Base-by-base conservation (phyloP, 495 filamentous ascomycete genomes). In the Peziza echinospora region DNA sequence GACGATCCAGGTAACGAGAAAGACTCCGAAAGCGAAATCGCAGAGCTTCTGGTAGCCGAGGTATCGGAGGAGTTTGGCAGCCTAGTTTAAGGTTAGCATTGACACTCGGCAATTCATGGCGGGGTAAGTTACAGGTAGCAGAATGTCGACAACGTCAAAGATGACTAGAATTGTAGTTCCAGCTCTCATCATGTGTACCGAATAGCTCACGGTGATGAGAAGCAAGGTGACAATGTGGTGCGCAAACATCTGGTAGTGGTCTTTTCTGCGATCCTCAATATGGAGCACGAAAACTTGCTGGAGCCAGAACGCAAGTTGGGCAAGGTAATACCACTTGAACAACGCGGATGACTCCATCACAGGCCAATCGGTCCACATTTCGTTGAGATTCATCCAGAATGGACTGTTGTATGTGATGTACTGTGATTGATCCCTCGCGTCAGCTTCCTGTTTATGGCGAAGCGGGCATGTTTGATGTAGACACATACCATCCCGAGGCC, bases 61-160 rank as follows among this genome's bases (percentile, higher is more conserved):
- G 59, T 97, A 97, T 62, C 91, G 93, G 50, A 96, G 73, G 49
- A 89, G 79, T 62, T 97, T 97, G 40, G 89, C 89, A n/a, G 76
- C 59, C 87, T 96, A 9, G 5, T 19, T 13, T 8, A 24, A 10
- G 13, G 16, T 46, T 41, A 53, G 24, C 25, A 24, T 41, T 47
- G 21, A 11, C n/a, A 25, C 11, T n/a, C 34, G 16, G 26, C 17
- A 22, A 2, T 8, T 17, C n/a, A 19, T 21, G 41, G 5, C n/a
- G n/a, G 10, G 7, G 21, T 48, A 19, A 69, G 82, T 60, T 65
- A 96, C 86, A 24, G 87, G 80, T 40, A 97, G 65, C 39, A 93
- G 65, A 46, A 91, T 67, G 57, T 97, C 89, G 6, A 92, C 82
- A 34, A 93, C 69, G 56, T 97, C 89, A 89, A 96, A 96, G 49